Conservation (phyloP, 2,329 filamentous ascomycete species). For the Exophiala oligosperma region DNA sequence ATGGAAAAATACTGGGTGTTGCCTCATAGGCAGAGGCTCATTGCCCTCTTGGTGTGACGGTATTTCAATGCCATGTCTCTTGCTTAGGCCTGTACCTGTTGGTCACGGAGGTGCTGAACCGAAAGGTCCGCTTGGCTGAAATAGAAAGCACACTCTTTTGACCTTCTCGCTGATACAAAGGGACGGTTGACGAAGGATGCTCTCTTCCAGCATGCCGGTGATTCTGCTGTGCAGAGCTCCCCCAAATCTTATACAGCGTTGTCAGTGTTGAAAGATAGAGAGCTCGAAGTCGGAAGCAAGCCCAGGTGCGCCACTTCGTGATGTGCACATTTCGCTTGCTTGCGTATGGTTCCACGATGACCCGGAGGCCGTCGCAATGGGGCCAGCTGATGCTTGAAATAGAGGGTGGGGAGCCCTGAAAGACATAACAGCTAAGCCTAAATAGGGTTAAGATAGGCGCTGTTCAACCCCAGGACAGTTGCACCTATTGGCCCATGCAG, state of each 20-base stretch:
- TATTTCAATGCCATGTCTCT: background rate
- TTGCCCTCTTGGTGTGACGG: background rate
- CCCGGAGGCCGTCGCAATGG: too few species aligned
- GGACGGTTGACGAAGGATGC: background rate
- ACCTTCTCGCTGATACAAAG: background rate
- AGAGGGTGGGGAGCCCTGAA: background rate
- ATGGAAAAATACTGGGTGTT: background rate
- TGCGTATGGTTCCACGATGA: too few species aligned
- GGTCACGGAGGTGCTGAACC: background rate
- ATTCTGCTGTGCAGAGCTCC: background rate
- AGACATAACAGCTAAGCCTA: background rate
- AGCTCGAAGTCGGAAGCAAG: background rate
- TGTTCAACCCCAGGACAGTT: too few species aligned
- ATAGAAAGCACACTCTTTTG: background rate
- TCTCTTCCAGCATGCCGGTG: background rate
- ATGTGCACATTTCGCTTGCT: too few species aligned
- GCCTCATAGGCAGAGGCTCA: background rate
- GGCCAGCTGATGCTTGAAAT: background rate
- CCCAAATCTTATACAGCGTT: background rate
- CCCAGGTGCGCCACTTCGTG: too few species aligned
- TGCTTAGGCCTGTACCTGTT: background rate
- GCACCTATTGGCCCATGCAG: too few species aligned
- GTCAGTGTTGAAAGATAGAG: background rate
- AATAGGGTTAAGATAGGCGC: background rate
- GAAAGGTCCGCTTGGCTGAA: background rate